Evolutionary conservation across 108 stramenopile species (phyloP), one percentile per base, ranked within the genome.

Genomic region (Cylindrotheca fusiformis): DNA sequence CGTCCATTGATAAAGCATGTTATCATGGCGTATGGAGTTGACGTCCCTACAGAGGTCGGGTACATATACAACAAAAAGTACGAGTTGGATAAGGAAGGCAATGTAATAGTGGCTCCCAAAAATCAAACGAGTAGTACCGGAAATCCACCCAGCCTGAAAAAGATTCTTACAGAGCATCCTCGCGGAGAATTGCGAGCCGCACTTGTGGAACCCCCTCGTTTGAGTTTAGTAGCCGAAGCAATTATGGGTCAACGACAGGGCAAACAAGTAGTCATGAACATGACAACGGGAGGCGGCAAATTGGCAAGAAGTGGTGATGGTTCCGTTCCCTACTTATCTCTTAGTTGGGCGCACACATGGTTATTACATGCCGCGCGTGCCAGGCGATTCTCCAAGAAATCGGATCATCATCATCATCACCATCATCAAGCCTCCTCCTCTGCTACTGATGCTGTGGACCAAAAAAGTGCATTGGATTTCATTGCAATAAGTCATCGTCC

Each of bases 291-390:
- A 28, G 55, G 29, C 19, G 68, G 56, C 25, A 58, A 47, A 32
- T 29, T 65, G 25, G 41, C 44, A 36, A 84, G 85, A 32, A 79
- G 83, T 52, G 94, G 94, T 8, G 94, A 95, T 69, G 94, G 90
- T n/a, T 83, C 81, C 5, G 89, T 95, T 33, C 90, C 94, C 14
- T 95, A 95, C 41, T 33, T 91, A 14, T 80, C 75, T 0, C 74
- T 90, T 1, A 68, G 76, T 41, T 95, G 90, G 88, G 85, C 82
- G 0, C 94, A 95, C 45, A 87, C 87, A 4, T 95, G 94, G 94
- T 61, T 95, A 19, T 72, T 94, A 21, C 87, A 94, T 70, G 87
- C 87, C 29, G 84, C 75, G 28, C 67, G 91, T 29, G 87, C 87
- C 19, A 72, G 74, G 69, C 60, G 82, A n/a, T 71, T 71, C 47